Evolutionary conservation across 2,329 filamentous ascomycete species (phyloP).

Genomic region (Ceratocystis eucalypticola): DNA sequence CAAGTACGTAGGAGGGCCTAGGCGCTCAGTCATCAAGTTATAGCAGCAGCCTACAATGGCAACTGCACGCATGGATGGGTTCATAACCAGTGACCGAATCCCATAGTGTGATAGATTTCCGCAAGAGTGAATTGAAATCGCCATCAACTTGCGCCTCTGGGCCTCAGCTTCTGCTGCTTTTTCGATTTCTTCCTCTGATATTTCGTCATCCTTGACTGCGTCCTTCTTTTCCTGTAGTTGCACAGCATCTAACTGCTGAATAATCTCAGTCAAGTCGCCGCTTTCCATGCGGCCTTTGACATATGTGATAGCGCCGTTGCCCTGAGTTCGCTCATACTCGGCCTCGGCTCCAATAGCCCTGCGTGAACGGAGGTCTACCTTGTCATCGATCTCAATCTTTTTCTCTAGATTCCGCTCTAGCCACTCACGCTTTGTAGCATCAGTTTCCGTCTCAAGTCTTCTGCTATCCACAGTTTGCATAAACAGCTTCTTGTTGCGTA

Average conservation of each 20-base stretch:
- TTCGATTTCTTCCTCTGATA: constrained; percentile 14
- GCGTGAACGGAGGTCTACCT: constrained; percentile 34
- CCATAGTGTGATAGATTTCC: constrained; percentile 95
- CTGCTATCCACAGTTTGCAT: constrained; percentile 38
- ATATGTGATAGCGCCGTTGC: constrained; percentile 61
- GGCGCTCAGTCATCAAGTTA: constrained; percentile 82
- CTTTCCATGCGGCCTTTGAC: constrained; percentile 61
- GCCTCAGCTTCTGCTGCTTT: constrained; percentile 22
- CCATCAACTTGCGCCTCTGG: constrained; percentile 45
- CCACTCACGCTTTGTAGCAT: constrained; percentile 25
- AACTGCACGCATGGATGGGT: constrained; percentile 73
- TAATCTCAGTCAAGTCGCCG: constrained; percentile 55
- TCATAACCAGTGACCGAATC: constrained; percentile 71
- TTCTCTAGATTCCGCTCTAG: constrained; percentile 18
- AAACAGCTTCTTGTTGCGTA: constrained; percentile 74
- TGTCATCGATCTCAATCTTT: constrained; percentile 23
- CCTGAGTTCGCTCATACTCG: constrained; percentile 43
- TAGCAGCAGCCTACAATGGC: constrained; percentile 98
- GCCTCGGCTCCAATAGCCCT: constrained; percentile 33
- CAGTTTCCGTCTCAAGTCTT: constrained; percentile 34
- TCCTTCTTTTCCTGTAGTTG: constrained; percentile 17
- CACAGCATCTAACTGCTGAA: constrained; percentile 41
- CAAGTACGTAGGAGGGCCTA: constrained; percentile 79
- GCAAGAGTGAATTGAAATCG: constrained; percentile 91
- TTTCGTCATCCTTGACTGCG: constrained; percentile 24